These are phyloP conservation scores for Solanum rostratum DNA, from an alignment of 257 asterid genomes.

Conservation along the genomic window DNA sequence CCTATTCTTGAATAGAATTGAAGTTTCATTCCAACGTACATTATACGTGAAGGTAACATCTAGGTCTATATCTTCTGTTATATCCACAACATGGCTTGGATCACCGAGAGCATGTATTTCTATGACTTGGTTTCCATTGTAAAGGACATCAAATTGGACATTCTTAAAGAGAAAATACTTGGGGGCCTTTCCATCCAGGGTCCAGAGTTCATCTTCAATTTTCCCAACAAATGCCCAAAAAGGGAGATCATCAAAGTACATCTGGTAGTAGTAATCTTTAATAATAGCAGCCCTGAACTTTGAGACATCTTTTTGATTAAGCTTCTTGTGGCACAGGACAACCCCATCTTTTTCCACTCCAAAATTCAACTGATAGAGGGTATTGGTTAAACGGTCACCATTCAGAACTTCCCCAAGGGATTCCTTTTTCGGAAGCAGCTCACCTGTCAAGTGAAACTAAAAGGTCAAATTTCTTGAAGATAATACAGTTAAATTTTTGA, in stretches of 20 bases:
- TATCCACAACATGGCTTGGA: conserved; percentile 54
- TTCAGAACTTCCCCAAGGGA: conserved; percentile 68
- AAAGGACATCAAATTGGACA: conserved; percentile 56
- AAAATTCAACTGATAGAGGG: conserved; percentile 51
- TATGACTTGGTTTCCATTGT: conserved; percentile 56
- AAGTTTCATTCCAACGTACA: conserved; percentile 45
- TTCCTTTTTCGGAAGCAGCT: conserved; percentile 47
- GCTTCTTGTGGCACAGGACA: conserved; percentile 52
- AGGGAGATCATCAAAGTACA: conserved; percentile 90
- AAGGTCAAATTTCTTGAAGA: not conserved
- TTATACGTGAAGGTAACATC: conserved; percentile 57
- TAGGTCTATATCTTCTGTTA: conserved; percentile 48
- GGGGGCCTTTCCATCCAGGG: conserved; percentile 27
- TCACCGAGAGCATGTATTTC: conserved; percentile 66
- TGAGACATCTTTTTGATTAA: conserved; percentile 32
- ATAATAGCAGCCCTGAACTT: conserved; percentile 54
- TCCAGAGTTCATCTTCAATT: conserved; percentile 52
- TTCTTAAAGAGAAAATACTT: conserved; percentile 58
- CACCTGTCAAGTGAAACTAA: conserved; percentile 29
- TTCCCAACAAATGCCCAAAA: conserved; percentile 90
- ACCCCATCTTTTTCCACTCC: conserved; percentile 36
- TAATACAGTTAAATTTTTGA: not conserved
- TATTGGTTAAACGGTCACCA: conserved; percentile 54
- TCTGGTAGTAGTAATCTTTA: conserved; percentile 64
- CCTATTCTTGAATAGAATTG: conserved; percentile 39